Evolutionary conservation across 176 grass and related monocot species (phyloP), one percentile per base, ranked within the genome.

Genomic region (Triticum timopheevii): DNA sequence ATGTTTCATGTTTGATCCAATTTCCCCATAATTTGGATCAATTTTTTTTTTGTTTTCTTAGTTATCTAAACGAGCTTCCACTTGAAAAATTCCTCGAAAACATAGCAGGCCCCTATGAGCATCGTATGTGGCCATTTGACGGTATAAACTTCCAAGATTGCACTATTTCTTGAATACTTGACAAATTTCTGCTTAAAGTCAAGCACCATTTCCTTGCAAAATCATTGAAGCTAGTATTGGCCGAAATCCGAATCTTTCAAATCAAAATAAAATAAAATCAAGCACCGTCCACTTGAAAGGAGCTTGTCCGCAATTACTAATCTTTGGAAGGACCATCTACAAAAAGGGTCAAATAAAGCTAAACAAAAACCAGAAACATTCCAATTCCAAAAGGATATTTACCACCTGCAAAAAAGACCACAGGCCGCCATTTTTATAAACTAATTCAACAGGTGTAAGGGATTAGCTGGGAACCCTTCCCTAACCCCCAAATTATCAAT

Each of bases 351-450:
- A 54, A 6, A 13, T 40, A 73, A 16, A 1, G 36, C 13, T 84
- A 81, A 87, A 87, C 16, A 80, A 81, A 67, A 91, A 76, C 76
- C 8, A 34, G 39, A 81, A 52, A 91, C 77, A 88, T 91, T 77
- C 90, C 31, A 22, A 24, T 23, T 24, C 44, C 73, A 87, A 71
- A 87, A 73, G 76, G 87, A 87, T 87, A 88, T 71, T 30, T 30
- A 70, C 62, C 36, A 54, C 24, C 28, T 65, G 58, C 69, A 45
- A 77, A 15, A 81, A 65, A 24, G 8, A 49, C 33, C 31, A 54
- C 0, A 28, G 17, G 35, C n/a, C 15, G 25, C 3, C 15, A 31
- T 23, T 31, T 3, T 31, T 3, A 31, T 83, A 79, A 68, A 83
- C 23, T 19, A 71, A 78, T 22, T 13, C 65, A 89, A 73, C 65